phyloP scores from a whole-genome alignment of 2,329 filamentous ascomycete genomes.

The Botrytis aclada region DNA sequence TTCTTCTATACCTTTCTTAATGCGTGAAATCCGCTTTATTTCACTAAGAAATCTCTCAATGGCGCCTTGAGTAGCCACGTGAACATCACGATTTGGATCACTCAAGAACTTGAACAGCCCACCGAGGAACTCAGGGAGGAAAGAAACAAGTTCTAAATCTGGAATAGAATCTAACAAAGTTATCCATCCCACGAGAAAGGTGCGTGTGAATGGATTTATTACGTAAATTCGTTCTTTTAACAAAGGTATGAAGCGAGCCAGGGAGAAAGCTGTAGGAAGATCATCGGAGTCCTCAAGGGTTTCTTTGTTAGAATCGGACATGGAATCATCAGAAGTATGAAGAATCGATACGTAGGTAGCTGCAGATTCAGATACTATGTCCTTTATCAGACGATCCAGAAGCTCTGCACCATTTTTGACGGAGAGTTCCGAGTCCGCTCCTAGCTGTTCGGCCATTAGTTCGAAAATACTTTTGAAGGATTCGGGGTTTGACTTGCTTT shows the following conservation, averaged over 20 bases:
- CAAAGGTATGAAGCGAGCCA: conserved; percentile 85
- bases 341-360: conserved; percentile 92
- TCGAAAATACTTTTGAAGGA: not conserved
- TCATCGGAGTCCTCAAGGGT: conserved; percentile 44
- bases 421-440: conserved; percentile 91
- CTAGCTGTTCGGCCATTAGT: conserved; percentile 58
- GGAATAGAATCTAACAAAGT: conserved; percentile 93
- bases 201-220: conserved; percentile 89
- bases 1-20: conserved; percentile 89
- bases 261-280: conserved; percentile 86
- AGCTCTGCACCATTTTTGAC: conserved; percentile 98
- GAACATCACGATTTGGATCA: conserved; percentile 89
- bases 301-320: conserved; percentile 48
- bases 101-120: conserved; percentile 89
- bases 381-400: conserved; percentile 89
- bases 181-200: conserved; percentile 95
- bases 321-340: conserved; percentile 57
- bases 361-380: conserved; percentile 92
- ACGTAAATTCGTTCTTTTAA: conserved; percentile 93
- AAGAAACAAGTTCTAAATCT: conserved; percentile 89
- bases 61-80: conserved; percentile 83
- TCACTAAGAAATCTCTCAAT: conserved; percentile 88
- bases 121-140: conserved; percentile 85
- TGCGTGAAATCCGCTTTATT: conserved; percentile 88
- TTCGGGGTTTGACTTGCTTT: conserved; percentile 60